Percentiles rank a stretch among this genome's conserved stretches.
phyloP scores from a whole-genome alignment of 179 eudicot species.

The Silene noctiflora region DNA sequence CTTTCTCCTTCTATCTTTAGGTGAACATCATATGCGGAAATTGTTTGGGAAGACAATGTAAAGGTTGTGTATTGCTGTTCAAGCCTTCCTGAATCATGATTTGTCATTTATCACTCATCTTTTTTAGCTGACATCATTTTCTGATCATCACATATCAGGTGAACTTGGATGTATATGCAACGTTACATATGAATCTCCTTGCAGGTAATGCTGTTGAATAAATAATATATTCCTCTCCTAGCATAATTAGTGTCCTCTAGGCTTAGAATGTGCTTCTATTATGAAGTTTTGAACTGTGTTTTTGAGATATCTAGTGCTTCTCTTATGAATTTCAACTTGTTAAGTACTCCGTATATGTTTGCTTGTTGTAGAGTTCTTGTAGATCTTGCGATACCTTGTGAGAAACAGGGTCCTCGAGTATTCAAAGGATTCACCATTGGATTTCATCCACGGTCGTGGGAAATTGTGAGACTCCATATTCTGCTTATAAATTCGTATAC shows the following conservation, averaged over 20 bases:
- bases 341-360: conserved; percentile 12
- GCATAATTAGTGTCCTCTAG: neutral
- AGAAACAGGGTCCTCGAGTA: conserved; percentile 70
- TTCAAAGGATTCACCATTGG: conserved; percentile 93
- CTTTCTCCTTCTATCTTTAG: conserved; percentile 30
- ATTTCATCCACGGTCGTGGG: conserved; percentile 91
- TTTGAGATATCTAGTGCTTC: neutral
- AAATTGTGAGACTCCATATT: conserved; percentile 54
- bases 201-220: conserved; percentile 52
- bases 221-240: neutral
- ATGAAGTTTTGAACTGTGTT: neutral
- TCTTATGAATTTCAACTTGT: conserved; percentile 7
- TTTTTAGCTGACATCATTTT: conserved; percentile 15
- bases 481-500: conserved; percentile 6
- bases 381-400: conserved; percentile 91
- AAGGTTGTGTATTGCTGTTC: conserved; percentile 44
- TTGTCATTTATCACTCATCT: neutral
- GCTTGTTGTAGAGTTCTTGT: conserved; percentile 54
- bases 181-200: conserved; percentile 67
- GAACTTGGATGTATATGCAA: conserved; percentile 85
- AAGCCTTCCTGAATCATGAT: neutral
- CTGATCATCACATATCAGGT: conserved; percentile 40
- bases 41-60: conserved; percentile 63
- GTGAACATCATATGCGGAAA: conserved; percentile 77
- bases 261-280: neutral